phyloP scores from a whole-genome alignment of 176 grass and related monocot genomes.

The Triticum timopheevii region DNA sequence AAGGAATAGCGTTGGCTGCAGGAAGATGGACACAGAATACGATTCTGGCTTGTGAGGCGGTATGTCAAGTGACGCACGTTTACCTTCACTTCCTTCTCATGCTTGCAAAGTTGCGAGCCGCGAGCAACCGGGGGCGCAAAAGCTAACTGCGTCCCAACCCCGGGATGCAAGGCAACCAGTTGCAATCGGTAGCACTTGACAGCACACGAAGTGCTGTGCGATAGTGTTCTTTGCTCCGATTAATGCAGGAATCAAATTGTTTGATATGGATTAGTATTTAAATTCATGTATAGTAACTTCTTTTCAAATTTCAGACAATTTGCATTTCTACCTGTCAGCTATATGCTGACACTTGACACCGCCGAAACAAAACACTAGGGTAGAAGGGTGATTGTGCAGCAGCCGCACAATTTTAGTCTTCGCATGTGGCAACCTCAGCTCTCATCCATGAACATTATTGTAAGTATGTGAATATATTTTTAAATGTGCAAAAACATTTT shows the following conservation, averaged over 20 bases:
- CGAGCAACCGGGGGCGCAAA: background rate
- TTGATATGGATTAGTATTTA: no score
- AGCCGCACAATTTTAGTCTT: no score
- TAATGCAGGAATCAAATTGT: background rate
- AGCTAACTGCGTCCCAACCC: background rate
- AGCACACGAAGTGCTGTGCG: background rate
- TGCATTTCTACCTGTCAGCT: background rate
- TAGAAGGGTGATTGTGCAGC: no score
- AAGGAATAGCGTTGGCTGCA: constrained; percentile 61
- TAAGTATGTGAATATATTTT: no score
- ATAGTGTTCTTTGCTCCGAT: background rate
- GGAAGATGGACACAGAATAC: constrained; percentile 49
- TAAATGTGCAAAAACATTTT: no score
- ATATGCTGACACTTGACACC: no score
- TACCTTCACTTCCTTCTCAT: background rate
- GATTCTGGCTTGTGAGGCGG: constrained; percentile 42
- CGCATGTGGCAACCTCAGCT: no score
- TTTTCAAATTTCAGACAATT: background rate
- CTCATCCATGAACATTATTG: no score
- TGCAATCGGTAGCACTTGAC: no score
- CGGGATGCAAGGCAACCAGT: background rate
- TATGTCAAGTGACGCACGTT: background rate
- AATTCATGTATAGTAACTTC: background rate
- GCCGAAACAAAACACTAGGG: no score
- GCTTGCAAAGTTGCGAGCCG: background rate